Base-by-base conservation (phyloP, 768 basidiomycete species). In the Tulasnella sp. region DNA sequence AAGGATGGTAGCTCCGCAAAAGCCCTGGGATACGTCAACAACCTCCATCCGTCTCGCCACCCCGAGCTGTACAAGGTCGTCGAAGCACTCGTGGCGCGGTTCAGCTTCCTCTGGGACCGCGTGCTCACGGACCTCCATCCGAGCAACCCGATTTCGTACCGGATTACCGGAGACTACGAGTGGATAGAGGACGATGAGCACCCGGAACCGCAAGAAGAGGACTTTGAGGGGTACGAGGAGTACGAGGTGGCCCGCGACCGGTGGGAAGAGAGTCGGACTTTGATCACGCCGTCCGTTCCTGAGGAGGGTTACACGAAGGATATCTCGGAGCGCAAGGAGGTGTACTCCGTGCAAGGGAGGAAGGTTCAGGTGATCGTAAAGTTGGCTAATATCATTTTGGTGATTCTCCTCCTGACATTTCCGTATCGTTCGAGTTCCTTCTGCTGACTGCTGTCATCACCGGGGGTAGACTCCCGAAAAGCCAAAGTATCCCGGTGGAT, bases 311-410 rank as follows among this genome's bases (percentile, higher is more conserved):
- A 64, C 39, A 22, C 35, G 29, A 8, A 35, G 14, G 44, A 67
- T 34, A 39, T 44, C 40, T 65, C 71, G 14, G 7, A 26, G 14
- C 35, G 22, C 6, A n/a, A 37, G 32, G 26, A 19, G 12, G 34
- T 42, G 5, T 67, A 44, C 39, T 67, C 47, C 3, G n/a, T 87
- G 64, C 74, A 79, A 44, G 82, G 80, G 36, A 79, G 78, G 75
- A 79, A 73, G 1, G 69, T 81, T 1, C 80, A 80, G 41, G 81
- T 84, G 62, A 79, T 79, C 40, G 82, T 84, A 35, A 85, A 83
- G 77, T 75, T 83, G 7, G 76, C 82, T 1, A 81, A 78, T 59
- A 81, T 82, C 14, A 74, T 77, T 7, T 79, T 86, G 14, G 84
- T 86, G 35, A 64, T 65, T 36, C 8, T 17, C 19, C 19, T 22